Conservation (phyloP, 2,329 filamentous ascomycete species). For the Metarhizium rileyi region DNA sequence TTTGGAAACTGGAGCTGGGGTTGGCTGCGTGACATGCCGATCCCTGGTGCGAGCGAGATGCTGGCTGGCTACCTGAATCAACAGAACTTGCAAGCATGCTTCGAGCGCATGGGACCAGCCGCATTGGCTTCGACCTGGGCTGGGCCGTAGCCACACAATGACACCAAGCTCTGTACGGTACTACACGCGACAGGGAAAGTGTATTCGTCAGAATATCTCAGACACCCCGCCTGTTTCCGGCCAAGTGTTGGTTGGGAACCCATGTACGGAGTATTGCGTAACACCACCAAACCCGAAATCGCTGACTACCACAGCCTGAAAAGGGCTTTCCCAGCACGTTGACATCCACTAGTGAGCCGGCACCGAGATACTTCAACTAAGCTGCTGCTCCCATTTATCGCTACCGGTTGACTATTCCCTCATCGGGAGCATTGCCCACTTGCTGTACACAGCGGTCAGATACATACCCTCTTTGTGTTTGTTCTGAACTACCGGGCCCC, state of each 20-base stretch:
- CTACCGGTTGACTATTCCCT: neutral
- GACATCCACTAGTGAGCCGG: neutral
- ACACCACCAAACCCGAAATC: neutral
- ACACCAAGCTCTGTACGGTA: neutral
- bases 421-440: neutral
- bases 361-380: neutral
- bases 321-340: constrained; percentile 1
- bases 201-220: neutral
- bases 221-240: constrained; percentile 1
- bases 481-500: neutral
- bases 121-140: neutral
- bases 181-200: neutral
- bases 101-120: neutral
- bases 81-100: neutral
- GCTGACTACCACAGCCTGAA: neutral
- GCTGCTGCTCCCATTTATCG: neutral
- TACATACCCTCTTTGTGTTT: neutral
- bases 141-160: neutral
- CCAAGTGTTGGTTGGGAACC: neutral
- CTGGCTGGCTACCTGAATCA: neutral
- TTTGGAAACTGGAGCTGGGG: neutral
- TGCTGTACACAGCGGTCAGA: neutral
- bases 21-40: neutral
- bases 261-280: neutral
- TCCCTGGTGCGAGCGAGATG: neutral